Evolutionary conservation across 73 alveolate genomes (phyloP).

Genomic region (Stentor coeruleus): DNA sequence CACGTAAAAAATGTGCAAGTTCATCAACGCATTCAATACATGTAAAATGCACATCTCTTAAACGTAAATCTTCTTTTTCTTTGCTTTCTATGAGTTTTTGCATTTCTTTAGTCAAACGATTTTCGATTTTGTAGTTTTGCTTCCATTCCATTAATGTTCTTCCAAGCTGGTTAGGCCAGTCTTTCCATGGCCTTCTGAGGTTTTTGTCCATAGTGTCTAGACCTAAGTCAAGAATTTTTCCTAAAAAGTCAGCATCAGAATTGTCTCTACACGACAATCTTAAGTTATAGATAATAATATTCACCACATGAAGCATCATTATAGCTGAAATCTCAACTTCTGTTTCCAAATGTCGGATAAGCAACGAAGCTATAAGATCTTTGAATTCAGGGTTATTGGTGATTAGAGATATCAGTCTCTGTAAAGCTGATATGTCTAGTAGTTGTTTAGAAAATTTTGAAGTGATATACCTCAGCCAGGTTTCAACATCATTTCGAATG

Average conservation of each 20-base stretch:
- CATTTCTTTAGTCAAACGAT: not conserved
- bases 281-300: not conserved
- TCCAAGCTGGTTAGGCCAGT: constrained; percentile 9
- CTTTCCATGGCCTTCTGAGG: not conserved
- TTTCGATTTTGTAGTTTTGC: constrained; percentile 20
- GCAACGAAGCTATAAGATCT: constrained; percentile 8
- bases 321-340: constrained; percentile 13
- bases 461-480: constrained; percentile 14
- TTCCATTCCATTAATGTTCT: constrained; percentile 13
- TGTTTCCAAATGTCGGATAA: not conserved
- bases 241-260: constrained; percentile 4
- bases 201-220: not conserved
- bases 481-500: not conserved
- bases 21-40: not conserved
- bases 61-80: constrained; percentile 4
- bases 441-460: not conserved
- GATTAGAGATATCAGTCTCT: not conserved
- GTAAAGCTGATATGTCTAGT: constrained; percentile 16
- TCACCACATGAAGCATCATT: not conserved
- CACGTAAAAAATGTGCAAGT: not conserved
- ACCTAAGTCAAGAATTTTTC: constrained; percentile 13
- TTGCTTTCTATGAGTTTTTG: constrained; percentile 1
- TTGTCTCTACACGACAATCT: not conserved
- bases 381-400: constrained; percentile 9
- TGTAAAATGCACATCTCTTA: constrained; percentile 5